Evolutionary conservation across 2,329 filamentous ascomycete species (phyloP).

Genomic region (Botrytis galanthina): DNA sequence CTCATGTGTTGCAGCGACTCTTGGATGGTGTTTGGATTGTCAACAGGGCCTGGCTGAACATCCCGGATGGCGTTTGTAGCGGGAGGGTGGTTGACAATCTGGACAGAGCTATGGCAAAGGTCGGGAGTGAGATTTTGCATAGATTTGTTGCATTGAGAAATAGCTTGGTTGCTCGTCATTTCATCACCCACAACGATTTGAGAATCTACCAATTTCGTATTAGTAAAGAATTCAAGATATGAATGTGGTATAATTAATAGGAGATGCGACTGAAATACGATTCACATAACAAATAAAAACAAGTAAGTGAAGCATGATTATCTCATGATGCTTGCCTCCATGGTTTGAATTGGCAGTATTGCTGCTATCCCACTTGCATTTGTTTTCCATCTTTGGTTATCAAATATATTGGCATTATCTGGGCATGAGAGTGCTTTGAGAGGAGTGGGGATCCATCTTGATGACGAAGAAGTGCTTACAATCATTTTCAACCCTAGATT

Average conservation of each 20-base stretch:
- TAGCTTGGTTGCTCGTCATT: neutral
- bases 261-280: neutral
- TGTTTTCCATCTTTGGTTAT: neutral
- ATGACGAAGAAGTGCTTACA: neutral
- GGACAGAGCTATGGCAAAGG: neutral
- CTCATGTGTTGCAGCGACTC: neutral
- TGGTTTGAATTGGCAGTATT: neutral
- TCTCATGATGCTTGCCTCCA: neutral
- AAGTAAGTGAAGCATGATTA: neutral
- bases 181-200: neutral
- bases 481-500: too few relatives aligned
- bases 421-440: neutral
- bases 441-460: neutral
- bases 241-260: too few relatives aligned
- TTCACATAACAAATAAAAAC: neutral
- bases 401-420: neutral
- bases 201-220: neutral
- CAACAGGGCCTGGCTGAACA: neutral
- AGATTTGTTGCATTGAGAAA: neutral
- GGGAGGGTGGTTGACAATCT: neutral
- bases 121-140: neutral
- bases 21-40: neutral
- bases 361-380: neutral
- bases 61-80: neutral
- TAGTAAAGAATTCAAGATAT: neutral